These are phyloP conservation scores for Saccharum hybrid DNA, from an alignment of 202 grass and related monocot genomes.

Conservation along the genomic window DNA sequence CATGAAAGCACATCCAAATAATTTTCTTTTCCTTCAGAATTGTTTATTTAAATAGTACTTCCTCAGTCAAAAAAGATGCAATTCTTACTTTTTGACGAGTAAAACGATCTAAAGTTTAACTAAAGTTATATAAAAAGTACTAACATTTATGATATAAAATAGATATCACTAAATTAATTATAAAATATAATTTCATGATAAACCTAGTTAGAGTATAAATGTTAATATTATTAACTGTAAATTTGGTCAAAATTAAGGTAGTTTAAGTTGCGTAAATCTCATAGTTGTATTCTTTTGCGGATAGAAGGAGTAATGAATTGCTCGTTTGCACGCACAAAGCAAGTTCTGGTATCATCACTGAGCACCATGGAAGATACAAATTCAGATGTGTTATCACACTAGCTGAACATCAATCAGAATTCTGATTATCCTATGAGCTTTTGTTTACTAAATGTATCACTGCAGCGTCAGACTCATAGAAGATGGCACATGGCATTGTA, in stretches of 20 bases:
- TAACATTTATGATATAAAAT: too few species aligned
- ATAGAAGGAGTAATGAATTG: background rate
- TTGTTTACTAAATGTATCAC: background rate
- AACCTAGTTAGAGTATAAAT: too few species aligned
- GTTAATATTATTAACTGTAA: too few species aligned
- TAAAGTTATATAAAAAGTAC: too few species aligned
- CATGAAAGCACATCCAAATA: background rate
- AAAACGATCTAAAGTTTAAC: too few species aligned
- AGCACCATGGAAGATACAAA: constrained; percentile 3
- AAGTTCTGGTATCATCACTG: background rate
- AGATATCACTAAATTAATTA: too few species aligned
- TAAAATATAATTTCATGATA: too few species aligned
- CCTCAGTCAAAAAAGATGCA: too few species aligned
- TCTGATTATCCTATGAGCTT: background rate
- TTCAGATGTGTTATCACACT: background rate
- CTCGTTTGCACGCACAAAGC: background rate
- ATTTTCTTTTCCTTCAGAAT: background rate
- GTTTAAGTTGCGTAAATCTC: too few species aligned
- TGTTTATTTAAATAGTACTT: background rate
- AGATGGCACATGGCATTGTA: background rate
- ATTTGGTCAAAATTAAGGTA: too few species aligned
- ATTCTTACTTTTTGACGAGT: too few species aligned
- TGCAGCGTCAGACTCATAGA: background rate
- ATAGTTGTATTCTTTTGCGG: too few species aligned
- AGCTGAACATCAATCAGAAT: background rate